A percentile compares a stretch with the other conserved stretches of the same genome.
Evolutionary conservation across 2,329 filamentous ascomycete species (phyloP).

Genomic region (Pleoardoris graminearum): DNA sequence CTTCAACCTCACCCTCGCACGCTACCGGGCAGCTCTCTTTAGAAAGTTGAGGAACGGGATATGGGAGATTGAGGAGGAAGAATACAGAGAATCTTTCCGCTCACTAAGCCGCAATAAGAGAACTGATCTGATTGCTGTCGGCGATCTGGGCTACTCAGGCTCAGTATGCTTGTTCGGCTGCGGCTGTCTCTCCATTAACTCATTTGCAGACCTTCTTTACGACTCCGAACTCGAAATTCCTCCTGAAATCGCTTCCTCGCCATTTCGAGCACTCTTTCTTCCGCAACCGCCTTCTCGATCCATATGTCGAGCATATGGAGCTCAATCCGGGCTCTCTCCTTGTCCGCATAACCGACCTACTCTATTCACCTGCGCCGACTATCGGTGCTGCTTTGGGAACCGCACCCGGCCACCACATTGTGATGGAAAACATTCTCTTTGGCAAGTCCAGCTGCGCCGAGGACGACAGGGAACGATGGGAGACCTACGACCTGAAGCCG

Average conservation of each 20-base stretch:
- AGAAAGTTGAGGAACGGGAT: conserved; percentile 54
- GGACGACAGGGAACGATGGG: conserved; percentile 58
- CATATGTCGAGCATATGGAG: conserved; percentile 68
- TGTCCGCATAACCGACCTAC: conserved; percentile 72
- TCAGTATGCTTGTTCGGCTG: conserved; percentile 53
- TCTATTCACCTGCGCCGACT: conserved; percentile 59
- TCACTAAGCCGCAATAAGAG: conserved; percentile 45
- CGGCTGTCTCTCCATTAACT: conserved; percentile 12
- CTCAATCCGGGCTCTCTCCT: conserved; percentile 63
- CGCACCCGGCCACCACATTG: conserved; percentile 71
- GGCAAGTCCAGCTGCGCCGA: conserved; percentile 56
- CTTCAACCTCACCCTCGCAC: conserved; percentile 54
- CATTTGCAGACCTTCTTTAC: conserved; percentile 65
- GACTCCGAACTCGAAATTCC: conserved; percentile 66
- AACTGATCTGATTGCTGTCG: conserved; percentile 58
- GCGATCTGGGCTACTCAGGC: conserved; percentile 73
- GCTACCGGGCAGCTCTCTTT: conserved; percentile 56
- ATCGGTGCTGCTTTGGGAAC: conserved; percentile 63
- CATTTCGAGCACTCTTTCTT: conserved; percentile 73
- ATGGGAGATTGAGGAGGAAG: conserved; percentile 59
- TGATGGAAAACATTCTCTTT: conserved; percentile 76
- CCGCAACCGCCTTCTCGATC: conserved; percentile 64
- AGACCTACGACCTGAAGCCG: conserved; percentile 75
- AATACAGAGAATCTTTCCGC: conserved; percentile 59
- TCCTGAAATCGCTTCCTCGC: conserved; percentile 72